A percentile compares a stretch with the other conserved stretches of the same genome.
phyloP scores from a whole-genome alignment of 2,329 filamentous ascomycete species.

The Mycosphaerelloides madeirae region DNA sequence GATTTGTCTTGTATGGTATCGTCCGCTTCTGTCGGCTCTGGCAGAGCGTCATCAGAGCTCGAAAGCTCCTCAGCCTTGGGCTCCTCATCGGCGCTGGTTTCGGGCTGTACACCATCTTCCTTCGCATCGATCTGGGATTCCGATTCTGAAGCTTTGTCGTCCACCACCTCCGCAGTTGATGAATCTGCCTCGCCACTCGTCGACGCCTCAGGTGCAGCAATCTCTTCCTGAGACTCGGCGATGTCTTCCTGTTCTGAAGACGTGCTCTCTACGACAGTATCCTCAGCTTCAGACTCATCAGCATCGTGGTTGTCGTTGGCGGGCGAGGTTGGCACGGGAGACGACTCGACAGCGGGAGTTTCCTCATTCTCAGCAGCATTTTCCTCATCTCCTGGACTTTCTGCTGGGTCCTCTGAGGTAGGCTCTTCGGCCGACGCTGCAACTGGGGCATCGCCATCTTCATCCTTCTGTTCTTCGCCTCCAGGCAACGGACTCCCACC shows the following conservation, averaged over 20 bases:
- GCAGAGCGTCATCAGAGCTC: neutral
- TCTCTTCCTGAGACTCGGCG: neutral
- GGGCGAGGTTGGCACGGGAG: neutral
- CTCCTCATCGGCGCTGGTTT: neutral
- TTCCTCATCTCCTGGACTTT: neutral
- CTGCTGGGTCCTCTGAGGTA: neutral
- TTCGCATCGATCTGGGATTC: too few relatives aligned
- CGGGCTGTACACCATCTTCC: too few relatives aligned
- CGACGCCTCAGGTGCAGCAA: neutral
- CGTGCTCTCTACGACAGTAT: conserved; percentile 29
- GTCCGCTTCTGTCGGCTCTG: neutral
- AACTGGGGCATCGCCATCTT: neutral
- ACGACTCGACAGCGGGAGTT: neutral
- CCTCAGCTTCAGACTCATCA: neutral
- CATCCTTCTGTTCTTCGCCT: conserved; percentile 15
- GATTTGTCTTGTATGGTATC: neutral
- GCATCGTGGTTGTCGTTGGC: neutral
- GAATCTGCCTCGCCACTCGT: too few relatives aligned
- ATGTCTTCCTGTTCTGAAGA: too few relatives aligned
- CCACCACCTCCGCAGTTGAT: too few relatives aligned
- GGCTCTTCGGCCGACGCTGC: neutral
- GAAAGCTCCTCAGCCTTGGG: neutral
- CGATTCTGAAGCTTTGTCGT: too few relatives aligned
- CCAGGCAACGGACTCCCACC: neutral
- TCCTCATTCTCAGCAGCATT: neutral